Evolutionary conservation across 768 basidiomycete species (phyloP), one percentile per base, ranked within the genome.

Genomic region (Coprinellus micaceus): DNA sequence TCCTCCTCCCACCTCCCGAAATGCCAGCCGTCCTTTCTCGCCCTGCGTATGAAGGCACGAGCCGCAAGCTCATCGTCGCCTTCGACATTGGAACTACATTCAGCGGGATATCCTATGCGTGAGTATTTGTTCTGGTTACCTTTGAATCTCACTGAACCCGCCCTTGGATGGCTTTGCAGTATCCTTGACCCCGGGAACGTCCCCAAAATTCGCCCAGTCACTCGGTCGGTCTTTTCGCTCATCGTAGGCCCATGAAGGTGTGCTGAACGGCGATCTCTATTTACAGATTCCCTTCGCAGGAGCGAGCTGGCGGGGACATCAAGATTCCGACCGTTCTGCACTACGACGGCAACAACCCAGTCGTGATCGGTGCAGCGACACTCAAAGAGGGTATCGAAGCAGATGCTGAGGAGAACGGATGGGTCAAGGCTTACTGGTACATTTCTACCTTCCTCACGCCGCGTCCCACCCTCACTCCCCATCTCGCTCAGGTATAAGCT

Each of bases 121-220:
- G 41, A 13, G 41, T 19, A 45, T n/a, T n/a, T n/a, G n/a, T n/a
- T n/a, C n/a, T n/a, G n/a, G n/a, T n/a, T n/a, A n/a, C n/a, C n/a
- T n/a, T n/a, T n/a, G n/a, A n/a, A n/a, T n/a, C n/a, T n/a, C n/a
- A n/a, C n/a, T n/a, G n/a, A n/a, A n/a, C n/a, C n/a, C n/a, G n/a
- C n/a, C n/a, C n/a, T n/a, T n/a, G n/a, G n/a, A n/a, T n/a, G n/a
- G n/a, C n/a, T 24, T 49, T n/a, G 13, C 26, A 69, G 68, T 29
- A 62, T 69, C 26, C 54, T 69, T 10, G 63, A 67, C 53, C 65
- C 63, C 17, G 65, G 64, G 30, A 48, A 63, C 30, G 57, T 62
- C 17, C 65, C 68, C 47, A 17, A 43, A 19, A 43, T 43, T 21
- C 13, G n/a, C 7, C 40, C 40, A 5, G 40, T 43, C 7, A 43